Percentiles rank a stretch among this genome's conserved stretches.
Evolutionary conservation across 441 rosid species (phyloP).

Genomic region (Adansonia gregorii): DNA sequence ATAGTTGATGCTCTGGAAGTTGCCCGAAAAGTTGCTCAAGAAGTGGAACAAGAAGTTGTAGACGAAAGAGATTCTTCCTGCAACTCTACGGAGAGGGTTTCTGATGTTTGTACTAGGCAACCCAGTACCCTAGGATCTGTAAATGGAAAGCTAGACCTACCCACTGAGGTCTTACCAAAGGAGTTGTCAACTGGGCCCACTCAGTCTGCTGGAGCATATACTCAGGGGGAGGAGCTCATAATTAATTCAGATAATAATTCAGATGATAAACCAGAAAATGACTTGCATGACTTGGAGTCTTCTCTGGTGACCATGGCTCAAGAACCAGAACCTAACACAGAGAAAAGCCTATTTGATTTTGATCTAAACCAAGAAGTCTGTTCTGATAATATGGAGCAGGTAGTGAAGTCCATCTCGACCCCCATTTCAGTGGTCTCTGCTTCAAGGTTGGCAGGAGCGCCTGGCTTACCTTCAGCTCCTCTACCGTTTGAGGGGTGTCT

Average conservation of each 20-base stretch:
- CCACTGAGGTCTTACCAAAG: slow-evolving; percentile 38
- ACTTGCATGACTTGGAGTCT: slow-evolving; percentile 55
- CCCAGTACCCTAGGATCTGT: slow-evolving; percentile 56
- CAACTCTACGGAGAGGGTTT: slow-evolving; percentile 64
- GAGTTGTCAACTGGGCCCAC: slow-evolving; percentile 47
- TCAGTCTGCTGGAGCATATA: slow-evolving; percentile 40
- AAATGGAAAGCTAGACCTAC: slow-evolving; percentile 39
- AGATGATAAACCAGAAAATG: slow-evolving; percentile 44
- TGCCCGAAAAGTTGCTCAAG: slow-evolving; percentile 92
- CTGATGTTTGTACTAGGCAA: slow-evolving; percentile 48
- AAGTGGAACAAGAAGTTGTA: slow-evolving; percentile 84
- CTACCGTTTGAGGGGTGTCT: slow-evolving; percentile 69
- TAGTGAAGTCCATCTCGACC: slow-evolving; percentile 37
- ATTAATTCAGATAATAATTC: slow-evolving; percentile 39
- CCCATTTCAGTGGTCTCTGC: slow-evolving; percentile 61
- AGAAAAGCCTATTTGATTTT: slow-evolving; percentile 62
- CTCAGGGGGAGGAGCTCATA: slow-evolving; percentile 38
- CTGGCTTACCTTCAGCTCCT: slow-evolving; percentile 65
- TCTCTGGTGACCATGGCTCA: slow-evolving; percentile 59
- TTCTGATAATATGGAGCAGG: slow-evolving; percentile 71
- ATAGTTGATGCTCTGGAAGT: slow-evolving; percentile 88
- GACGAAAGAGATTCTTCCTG: slow-evolving; percentile 64
- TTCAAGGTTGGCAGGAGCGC: slow-evolving; percentile 56
- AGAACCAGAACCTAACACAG: slow-evolving; percentile 52
- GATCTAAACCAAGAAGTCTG: slow-evolving; percentile 85